A percentile compares a stretch with the other conserved stretches of the same genome.
Conservation (phyloP, 306 rosid species). For the Crotalaria pallida region DNA sequence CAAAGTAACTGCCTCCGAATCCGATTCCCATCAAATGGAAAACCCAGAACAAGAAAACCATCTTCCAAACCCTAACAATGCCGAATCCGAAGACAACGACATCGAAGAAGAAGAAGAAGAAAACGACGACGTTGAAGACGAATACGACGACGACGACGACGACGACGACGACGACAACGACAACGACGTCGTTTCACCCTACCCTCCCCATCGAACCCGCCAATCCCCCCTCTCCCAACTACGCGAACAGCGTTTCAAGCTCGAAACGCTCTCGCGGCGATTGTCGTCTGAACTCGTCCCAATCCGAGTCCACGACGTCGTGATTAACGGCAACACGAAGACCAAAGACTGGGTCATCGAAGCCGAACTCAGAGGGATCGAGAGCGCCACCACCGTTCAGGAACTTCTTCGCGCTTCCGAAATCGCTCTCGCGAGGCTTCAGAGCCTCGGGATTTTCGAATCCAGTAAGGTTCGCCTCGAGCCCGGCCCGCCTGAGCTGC, state of each 20-base stretch:
- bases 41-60: conserved; percentile 29
- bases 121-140: conserved; percentile 21
- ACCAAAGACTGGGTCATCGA: conserved; percentile 82
- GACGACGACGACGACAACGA: conserved; percentile 19
- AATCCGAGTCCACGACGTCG: conserved; percentile 79
- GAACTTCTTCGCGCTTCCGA: conserved; percentile 67
- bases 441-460: conserved; percentile 65
- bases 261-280: conserved; percentile 51
- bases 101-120: conserved; percentile 31
- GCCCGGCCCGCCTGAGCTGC: conserved; percentile 82
- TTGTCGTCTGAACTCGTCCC: conserved; percentile 57
- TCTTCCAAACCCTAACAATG: conserved; percentile 38
- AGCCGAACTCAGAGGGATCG: conserved; percentile 63
- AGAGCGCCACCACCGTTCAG: conserved; percentile 62
- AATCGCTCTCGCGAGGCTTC: conserved; percentile 62
- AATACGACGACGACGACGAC: conserved; percentile 20
- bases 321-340: conserved; percentile 74
- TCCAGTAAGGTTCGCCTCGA: conserved; percentile 63
- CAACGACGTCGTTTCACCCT: conserved; percentile 15
- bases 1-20: neutral
- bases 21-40: conserved; percentile 39
- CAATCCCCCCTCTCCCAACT: conserved; percentile 37
- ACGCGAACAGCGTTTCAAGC: conserved; percentile 43
- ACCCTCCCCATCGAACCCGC: conserved; percentile 20
- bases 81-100: too few species aligned